phyloP scores from a whole-genome alignment of 208 protist species.

The Leishmania turanica region DNA sequence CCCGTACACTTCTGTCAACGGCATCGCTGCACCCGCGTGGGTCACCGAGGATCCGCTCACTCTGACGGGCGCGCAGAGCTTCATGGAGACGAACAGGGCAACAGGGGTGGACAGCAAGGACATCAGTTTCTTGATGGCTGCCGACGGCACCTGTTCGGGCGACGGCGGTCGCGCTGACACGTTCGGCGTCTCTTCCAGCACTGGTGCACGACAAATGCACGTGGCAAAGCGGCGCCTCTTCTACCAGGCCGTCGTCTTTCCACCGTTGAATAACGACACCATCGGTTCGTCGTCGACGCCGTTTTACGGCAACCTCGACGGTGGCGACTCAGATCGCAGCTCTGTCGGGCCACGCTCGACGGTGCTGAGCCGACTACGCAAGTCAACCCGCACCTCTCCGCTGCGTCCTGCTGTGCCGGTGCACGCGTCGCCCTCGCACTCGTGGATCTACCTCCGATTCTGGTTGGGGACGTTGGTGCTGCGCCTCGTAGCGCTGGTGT shows the following conservation, averaged over 20 bases:
- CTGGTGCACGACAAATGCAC: slow-evolving; percentile 17
- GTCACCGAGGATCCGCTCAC: slow-evolving; percentile 21
- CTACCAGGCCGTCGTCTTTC: slow-evolving; percentile 33
- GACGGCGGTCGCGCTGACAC: not conserved
- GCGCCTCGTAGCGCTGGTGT: slow-evolving; percentile 23
- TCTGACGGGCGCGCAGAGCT: slow-evolving; percentile 28
- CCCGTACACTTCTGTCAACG: slow-evolving; percentile 15
- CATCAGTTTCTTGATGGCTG: not conserved
- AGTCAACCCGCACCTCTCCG: slow-evolving; percentile 3
- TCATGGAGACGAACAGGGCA: slow-evolving; percentile 9
- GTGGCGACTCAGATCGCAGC: not conserved
- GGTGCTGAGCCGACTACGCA: not conserved
- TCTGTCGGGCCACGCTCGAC: slow-evolving; percentile 12
- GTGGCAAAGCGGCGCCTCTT: slow-evolving; percentile 30
- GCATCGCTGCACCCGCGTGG: slow-evolving; percentile 9
- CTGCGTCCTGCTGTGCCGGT: slow-evolving; percentile 13
- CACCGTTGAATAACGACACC: not conserved
- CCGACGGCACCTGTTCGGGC: not conserved
- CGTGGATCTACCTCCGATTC: slow-evolving; percentile 51
- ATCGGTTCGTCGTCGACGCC: not conserved
- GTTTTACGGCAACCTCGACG: not conserved
- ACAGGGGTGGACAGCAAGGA: not conserved
- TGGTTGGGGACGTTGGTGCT: slow-evolving; percentile 35
- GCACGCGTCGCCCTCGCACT: slow-evolving; percentile 14
- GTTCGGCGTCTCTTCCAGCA: not conserved